Conservation (phyloP, 164 flowering plant species). For the Vitis rupestris region DNA sequence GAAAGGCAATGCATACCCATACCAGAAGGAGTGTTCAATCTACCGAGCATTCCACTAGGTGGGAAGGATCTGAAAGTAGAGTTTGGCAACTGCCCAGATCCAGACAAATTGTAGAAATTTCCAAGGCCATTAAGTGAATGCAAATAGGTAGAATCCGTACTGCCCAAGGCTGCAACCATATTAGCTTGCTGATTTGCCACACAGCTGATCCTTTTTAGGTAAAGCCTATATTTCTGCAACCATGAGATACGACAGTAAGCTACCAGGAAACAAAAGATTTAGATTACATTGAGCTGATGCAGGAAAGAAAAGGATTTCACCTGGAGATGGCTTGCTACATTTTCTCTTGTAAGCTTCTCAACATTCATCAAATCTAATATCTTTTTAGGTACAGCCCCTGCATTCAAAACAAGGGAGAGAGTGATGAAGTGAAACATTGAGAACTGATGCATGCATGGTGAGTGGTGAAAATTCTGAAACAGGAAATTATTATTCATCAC, state of each 20-base stretch:
- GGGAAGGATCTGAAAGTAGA: constrained; percentile 25
- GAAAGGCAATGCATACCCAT: constrained; percentile 29
- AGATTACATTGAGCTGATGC: background rate
- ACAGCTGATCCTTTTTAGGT: constrained; percentile 42
- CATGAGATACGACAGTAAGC: background rate
- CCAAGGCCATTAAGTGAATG: constrained; percentile 32
- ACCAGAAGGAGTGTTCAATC: constrained; percentile 35
- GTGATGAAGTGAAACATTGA: background rate
- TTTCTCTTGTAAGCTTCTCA: constrained; percentile 49
- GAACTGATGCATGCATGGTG: background rate
- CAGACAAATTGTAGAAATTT: constrained; percentile 20
- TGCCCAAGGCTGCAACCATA: constrained; percentile 50
- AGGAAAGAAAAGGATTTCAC: constrained; percentile 7
- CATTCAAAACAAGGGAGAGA: constrained; percentile 4
- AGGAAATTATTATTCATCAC: too few relatives aligned
- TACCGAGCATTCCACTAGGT: constrained; percentile 29
- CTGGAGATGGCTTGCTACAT: constrained; percentile 57
- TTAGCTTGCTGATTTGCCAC: constrained; percentile 51
- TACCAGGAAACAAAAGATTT: background rate
- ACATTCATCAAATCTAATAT: constrained; percentile 50
- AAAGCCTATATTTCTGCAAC: constrained; percentile 47
- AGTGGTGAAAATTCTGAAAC: background rate
- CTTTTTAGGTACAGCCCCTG: constrained; percentile 57
- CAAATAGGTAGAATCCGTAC: constrained; percentile 34
- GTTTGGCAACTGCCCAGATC: constrained; percentile 28